phyloP scores from a whole-genome alignment of 495 filamentous ascomycete species.

The Annulohypoxylon maeteangense region DNA sequence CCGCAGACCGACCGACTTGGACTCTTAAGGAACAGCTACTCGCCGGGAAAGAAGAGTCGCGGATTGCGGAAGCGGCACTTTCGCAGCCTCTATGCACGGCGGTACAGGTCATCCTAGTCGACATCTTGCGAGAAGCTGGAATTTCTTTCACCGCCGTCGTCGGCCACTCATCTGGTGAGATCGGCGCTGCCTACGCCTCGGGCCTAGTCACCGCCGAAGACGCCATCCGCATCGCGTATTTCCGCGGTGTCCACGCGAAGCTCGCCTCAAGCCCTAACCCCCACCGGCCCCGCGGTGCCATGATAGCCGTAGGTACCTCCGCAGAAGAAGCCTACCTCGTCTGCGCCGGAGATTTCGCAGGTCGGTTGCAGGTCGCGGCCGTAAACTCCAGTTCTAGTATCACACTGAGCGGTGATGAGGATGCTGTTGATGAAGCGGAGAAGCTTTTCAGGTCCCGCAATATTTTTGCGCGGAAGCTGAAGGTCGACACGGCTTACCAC shows the following conservation, averaged over 20 bases:
- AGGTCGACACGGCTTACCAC: conserved; percentile 66
- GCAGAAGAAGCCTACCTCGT: not conserved
- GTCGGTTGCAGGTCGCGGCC: conserved; percentile 51
- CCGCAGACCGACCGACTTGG: not conserved
- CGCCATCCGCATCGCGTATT: not conserved
- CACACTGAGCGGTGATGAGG: conserved; percentile 59
- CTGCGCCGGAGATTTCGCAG: not conserved
- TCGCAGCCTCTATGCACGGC: not conserved
- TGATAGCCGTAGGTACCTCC: not conserved
- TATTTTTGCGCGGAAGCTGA: conserved; percentile 54
- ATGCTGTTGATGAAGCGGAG: conserved; percentile 48
- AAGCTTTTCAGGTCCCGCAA: conserved; percentile 55
- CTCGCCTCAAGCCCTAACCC: not conserved
- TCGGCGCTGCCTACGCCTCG: not conserved
- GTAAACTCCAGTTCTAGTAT: conserved; percentile 57
- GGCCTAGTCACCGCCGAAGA: not conserved
- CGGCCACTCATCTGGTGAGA: not conserved
- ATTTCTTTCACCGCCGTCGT: not conserved
- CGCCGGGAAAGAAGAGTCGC: not conserved
- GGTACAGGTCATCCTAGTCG: not conserved
- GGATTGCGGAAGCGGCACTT: not conserved
- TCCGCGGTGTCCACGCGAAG: not conserved
- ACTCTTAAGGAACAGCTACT: not conserved
- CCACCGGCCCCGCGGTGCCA: not conserved
- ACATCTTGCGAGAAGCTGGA: not conserved